Percentiles rank a stretch among this genome's conserved stretches.
phyloP scores from a whole-genome alignment of 305 asterid species.

The Solanum hybrid region DNA sequence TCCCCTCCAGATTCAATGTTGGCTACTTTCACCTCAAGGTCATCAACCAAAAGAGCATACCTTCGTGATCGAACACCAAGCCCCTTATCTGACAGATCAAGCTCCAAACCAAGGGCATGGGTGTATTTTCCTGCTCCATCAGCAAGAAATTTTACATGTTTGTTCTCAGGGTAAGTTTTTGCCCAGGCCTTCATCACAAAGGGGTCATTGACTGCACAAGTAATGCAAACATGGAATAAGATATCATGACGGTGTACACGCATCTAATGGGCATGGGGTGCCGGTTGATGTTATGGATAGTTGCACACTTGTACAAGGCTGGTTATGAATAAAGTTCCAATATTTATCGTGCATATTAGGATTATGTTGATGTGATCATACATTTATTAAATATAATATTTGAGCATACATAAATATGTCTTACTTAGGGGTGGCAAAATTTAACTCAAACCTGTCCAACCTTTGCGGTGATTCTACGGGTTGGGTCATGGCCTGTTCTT shows the following conservation, averaged over 20 bases:
- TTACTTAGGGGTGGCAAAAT: neutral
- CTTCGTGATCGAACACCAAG: conserved; percentile 71
- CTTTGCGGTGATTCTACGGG: neutral
- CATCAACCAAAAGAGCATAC: conserved; percentile 69
- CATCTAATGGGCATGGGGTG: neutral
- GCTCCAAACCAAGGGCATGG: conserved; percentile 61
- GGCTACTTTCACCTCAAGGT: conserved; percentile 67
- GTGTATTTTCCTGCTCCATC: conserved; percentile 78
- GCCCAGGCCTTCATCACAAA: conserved; percentile 99
- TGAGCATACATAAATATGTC: neutral
- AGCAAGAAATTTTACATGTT: conserved; percentile 72
- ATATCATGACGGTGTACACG: neutral
- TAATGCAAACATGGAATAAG: neutral
- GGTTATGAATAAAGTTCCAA: neutral
- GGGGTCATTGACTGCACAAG: conserved; percentile 68
- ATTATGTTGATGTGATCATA: neutral
- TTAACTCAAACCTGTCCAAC: neutral
- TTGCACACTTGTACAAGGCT: neutral
- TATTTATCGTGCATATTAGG: neutral
- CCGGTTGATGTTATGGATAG: neutral
- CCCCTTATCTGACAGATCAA: conserved; percentile 76
- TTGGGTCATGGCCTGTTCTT: neutral
- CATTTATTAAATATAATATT: neutral
- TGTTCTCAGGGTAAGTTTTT: conserved; percentile 68
- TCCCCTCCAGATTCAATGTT: conserved; percentile 81